Conservation (phyloP, 768 basidiomycete genomes). For the Pleurotus salmoneostramineus region DNA sequence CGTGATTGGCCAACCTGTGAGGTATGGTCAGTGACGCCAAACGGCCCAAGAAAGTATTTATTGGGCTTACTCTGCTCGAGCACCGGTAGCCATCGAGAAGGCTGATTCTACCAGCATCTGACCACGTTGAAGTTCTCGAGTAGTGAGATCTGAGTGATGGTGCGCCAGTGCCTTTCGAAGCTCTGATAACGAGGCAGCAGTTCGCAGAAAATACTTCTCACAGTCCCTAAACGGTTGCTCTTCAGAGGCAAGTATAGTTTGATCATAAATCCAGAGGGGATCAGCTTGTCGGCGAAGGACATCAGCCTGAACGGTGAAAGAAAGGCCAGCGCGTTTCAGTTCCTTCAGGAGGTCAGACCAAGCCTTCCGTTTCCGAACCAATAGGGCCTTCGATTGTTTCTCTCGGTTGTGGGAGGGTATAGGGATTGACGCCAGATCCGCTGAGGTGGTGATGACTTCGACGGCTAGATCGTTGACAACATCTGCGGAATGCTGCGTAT, state of each 20-base stretch:
- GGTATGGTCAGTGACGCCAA: not conserved
- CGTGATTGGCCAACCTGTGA: conserved; percentile 10
- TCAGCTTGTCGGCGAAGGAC: conserved; percentile 52
- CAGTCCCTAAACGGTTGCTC: conserved; percentile 30
- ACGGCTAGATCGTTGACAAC: conserved; percentile 52
- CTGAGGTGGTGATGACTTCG: conserved; percentile 61
- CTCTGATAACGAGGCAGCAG: conserved; percentile 61
- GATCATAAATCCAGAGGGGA: conserved; percentile 63
- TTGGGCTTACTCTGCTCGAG: conserved; percentile 28
- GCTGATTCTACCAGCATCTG: conserved; percentile 76
- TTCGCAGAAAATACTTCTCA: conserved; percentile 62
- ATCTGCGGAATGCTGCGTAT: conserved; percentile 34
- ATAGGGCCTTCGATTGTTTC: conserved; percentile 68
- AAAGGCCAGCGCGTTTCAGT: conserved; percentile 74
- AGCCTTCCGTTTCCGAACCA: conserved; percentile 83
- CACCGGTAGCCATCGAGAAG: conserved; percentile 61
- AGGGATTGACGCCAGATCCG: conserved; percentile 45
- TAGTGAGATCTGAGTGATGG: conserved; percentile 81
- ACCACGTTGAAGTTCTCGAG: conserved; percentile 84
- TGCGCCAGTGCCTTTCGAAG: conserved; percentile 56
- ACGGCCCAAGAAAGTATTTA: not conserved
- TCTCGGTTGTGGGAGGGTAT: conserved; percentile 45
- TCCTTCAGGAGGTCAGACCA: conserved; percentile 91
- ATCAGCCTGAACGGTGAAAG: conserved; percentile 68
- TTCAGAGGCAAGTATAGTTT: conserved; percentile 34